phyloP scores from a whole-genome alignment of 768 basidiomycete genomes.

The Lentinula sp. region DNA sequence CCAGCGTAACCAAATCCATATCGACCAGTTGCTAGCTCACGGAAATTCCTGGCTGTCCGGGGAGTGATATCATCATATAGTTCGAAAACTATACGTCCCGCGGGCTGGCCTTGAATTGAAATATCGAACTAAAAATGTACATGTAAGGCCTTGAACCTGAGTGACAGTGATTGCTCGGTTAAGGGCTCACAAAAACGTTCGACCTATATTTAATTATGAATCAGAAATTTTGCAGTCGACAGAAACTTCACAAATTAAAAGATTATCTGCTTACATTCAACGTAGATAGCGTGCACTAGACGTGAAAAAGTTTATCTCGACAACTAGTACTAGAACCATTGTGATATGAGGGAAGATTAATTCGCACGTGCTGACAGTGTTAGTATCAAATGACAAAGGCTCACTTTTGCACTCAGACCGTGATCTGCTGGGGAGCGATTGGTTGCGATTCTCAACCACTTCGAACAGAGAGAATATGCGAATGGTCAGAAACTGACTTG shows the following conservation, averaged over 20 bases:
- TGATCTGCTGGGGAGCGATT: not conserved
- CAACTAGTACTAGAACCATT: too few species aligned
- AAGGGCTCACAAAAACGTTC: conserved; percentile 1
- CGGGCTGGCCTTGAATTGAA: conserved; percentile 28
- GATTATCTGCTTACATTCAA: too few species aligned
- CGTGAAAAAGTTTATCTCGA: too few species aligned
- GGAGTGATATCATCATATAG: conserved; percentile 79
- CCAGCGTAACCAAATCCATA: conserved; percentile 71
- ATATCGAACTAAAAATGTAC: conserved; percentile 55
- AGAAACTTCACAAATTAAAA: too few species aligned
- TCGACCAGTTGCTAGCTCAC: conserved; percentile 76
- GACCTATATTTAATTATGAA: not conserved
- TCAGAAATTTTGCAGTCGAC: too few species aligned
- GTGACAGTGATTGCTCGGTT: not conserved
- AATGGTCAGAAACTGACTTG: not conserved
- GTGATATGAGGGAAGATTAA: not conserved
- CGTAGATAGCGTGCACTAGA: too few species aligned
- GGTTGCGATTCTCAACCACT: not conserved
- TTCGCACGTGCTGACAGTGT: not conserved
- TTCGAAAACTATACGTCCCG: conserved; percentile 73
- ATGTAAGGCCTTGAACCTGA: not conserved
- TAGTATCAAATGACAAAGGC: not conserved
- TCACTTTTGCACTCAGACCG: not conserved
- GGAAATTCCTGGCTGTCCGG: conserved; percentile 77
- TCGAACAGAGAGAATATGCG: not conserved